Evolutionary conservation across 2,329 filamentous ascomycete species (phyloP), one percentile per base, ranked within the genome.

Genomic region (Neopestalotiopsis sp.): DNA sequence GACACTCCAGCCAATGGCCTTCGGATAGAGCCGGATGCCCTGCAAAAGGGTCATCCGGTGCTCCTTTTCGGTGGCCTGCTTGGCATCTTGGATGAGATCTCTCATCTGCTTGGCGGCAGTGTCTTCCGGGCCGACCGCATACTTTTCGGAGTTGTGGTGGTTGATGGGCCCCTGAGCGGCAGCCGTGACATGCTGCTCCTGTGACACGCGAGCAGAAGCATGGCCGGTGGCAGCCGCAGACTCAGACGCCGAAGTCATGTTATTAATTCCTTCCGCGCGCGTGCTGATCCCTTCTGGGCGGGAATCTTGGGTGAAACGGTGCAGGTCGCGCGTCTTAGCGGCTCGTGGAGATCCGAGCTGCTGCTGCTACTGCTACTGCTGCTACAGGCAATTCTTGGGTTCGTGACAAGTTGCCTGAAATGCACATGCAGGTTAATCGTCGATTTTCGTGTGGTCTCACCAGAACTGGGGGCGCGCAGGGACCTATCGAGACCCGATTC

Each of bases 1-100:
- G 65, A 97, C 76, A 74, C 91, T 94, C 93, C 94, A 97, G 28
- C 84, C 87, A 68, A 97, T 91, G 28, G 94, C 94, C 83, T 97
- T 95, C 69, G 94, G 94, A 77, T 97, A 97, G 32, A 96, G 86
- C 76, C 86, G 89, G 79, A 97, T 86, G 71, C 93, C 94, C 82
- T 97, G 89, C 78, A 88, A 77, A 69, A 97, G 83, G 61, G 87
- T 92, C 91, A 94, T 94, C 14, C 83, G 86, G 73, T 89, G 90
- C 79, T 91, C 89, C 79, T 89, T 89, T 69, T 89, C 85, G 34
- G 88, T 84, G 17, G 89, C 89, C 38, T 77, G 74, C 72, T 79
- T 84, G 66, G 86, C 86, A 72, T 81, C 80, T 75, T 84, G 79
- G 70, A 86, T 80, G 49, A 85, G 75, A 40, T 77, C 77, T 72